Conservation (phyloP, 345 rosid species). For the Gossypium stocksii region DNA sequence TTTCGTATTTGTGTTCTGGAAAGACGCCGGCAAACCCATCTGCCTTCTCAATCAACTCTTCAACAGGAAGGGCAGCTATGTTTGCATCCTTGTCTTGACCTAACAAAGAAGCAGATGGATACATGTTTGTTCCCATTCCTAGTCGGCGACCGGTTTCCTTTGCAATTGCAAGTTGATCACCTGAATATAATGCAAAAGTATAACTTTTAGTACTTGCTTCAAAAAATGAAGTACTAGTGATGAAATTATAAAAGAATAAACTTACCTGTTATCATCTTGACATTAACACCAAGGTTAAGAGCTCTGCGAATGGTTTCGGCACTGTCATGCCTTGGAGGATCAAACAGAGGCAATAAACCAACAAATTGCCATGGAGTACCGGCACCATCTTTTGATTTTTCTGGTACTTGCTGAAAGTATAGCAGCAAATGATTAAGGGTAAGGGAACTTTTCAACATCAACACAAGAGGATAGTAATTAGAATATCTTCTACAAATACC, state of each 20-base stretch:
- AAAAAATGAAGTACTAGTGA: neutral
- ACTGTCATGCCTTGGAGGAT: constrained; percentile 78
- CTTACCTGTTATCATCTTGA: constrained; percentile 94
- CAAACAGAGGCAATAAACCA: constrained; percentile 10
- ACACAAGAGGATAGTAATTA: neutral
- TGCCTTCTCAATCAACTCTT: constrained; percentile 86
- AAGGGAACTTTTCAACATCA: neutral
- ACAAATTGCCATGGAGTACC: constrained; percentile 72
- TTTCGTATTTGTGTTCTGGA: constrained; percentile 96
- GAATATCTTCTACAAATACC: constrained; percentile 30
- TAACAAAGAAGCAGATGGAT: constrained; percentile 84
- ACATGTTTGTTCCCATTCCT: constrained; percentile 97
- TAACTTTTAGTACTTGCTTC: constrained; percentile 3
- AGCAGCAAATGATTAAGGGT: constrained; percentile 7
- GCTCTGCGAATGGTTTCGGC: constrained; percentile 95
- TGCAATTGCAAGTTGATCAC: constrained; percentile 81
- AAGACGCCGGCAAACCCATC: constrained; percentile 96
- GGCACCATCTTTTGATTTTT: constrained; percentile 61
- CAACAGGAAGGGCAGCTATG: constrained; percentile 70
- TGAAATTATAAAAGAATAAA: neutral
- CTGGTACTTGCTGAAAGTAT: constrained; percentile 57
- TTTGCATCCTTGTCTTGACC: constrained; percentile 62
- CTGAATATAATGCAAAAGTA: constrained; percentile 21
- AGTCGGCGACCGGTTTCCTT: constrained; percentile 95
- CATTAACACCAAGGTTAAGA: constrained; percentile 87